Percentiles rank a stretch among this genome's conserved stretches.
Evolutionary conservation across 225 moss, liverwort and hornwort genomes (phyloP).

Genomic region (Straminergon stramineum): DNA sequence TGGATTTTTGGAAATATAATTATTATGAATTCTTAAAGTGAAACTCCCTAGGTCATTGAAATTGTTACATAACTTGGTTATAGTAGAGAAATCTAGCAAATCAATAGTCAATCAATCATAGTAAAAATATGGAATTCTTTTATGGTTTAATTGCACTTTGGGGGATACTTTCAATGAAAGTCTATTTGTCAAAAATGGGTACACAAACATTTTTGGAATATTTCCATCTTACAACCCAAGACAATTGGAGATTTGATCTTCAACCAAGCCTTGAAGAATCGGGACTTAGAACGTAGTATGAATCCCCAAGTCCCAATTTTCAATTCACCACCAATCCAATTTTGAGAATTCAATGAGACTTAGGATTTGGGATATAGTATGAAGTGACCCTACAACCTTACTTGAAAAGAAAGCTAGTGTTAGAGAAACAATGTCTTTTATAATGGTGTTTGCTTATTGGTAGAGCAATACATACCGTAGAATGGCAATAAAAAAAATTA

Average conservation of each 20-base stretch:
- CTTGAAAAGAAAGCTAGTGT: not conserved
- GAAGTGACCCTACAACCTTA: too few species aligned
- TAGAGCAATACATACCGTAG: rapidly evolving
- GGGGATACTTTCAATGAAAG: not conserved
- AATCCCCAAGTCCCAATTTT: not conserved
- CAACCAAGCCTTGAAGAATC: not conserved
- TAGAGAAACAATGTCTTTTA: not conserved
- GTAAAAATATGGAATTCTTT: not conserved
- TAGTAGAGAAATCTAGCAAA: not conserved
- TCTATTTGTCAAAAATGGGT: not conserved
- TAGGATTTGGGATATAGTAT: not conserved
- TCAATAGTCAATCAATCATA: not conserved
- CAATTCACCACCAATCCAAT: rapidly evolving
- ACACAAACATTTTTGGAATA: rapidly evolving
- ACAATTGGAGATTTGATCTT: not conserved
- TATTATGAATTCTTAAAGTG: too few species aligned
- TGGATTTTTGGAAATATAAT: not conserved
- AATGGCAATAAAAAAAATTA: not conserved
- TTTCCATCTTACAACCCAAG: not conserved
- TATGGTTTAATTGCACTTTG: not conserved
- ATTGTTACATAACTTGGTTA: not conserved
- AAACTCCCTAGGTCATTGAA: rapidly evolving
- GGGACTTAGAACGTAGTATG: rapidly evolving
- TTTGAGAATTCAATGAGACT: not conserved
- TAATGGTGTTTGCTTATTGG: not conserved